These are phyloP conservation scores for Arabidopsis thaliana DNA, from an alignment of 345 rosid species.

Conservation along the genomic window TAIR10.1 NC_003075.7:9396001-9396500, in stretches of 20 bases:
- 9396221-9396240: neutral
- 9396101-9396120: conserved; percentile 70
- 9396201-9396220: conserved; percentile 61
- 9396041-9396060: neutral
- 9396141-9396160: conserved; percentile 63
- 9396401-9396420: conserved; percentile 3
- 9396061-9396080: conserved; percentile 31
- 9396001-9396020: neutral
- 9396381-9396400: neutral
- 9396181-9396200: conserved; percentile 83
- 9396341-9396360: conserved; percentile 89
- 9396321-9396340: conserved; percentile 84
- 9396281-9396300: conserved; percentile 94
- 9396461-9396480: conserved; percentile 88
- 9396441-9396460: conserved; percentile 97
- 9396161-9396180: conserved; percentile 79
- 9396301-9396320: conserved; percentile 96
- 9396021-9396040: neutral
- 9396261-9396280: conserved; percentile 60
- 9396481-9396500: conserved; percentile 82
- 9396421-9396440: conserved; percentile 9
- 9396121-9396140: conserved; percentile 72
- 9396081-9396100: conserved; percentile 92
- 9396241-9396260: neutral
- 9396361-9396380: conserved; percentile 28